Evolutionary conservation across 2,329 filamentous ascomycete genomes (phyloP).

Genomic region (Monilinia aucupariae): DNA sequence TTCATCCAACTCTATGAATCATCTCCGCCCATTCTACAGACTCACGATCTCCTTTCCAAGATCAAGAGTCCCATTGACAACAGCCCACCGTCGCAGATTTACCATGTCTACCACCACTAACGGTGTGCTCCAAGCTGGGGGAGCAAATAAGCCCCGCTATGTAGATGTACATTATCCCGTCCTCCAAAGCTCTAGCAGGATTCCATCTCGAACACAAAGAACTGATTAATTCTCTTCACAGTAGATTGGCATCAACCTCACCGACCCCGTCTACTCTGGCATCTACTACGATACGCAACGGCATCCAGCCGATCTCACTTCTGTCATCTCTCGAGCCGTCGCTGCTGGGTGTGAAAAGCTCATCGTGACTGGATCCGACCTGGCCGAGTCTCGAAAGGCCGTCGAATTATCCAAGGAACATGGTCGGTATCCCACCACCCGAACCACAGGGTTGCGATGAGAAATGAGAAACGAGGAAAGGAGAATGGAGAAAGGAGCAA

Average conservation of each 20-base stretch:
- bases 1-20: conserved; percentile 3
- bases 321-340: conserved; percentile 71
- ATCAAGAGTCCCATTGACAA: background rate
- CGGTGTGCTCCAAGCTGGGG: background rate
- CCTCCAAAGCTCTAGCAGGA: background rate
- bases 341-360: conserved; percentile 81
- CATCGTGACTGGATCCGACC: conserved; percentile 87
- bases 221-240: conserved; percentile 18
- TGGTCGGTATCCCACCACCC: conserved; percentile 47
- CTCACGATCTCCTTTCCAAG: background rate
- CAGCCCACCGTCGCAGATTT: background rate
- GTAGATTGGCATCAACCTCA: conserved; percentile 89
- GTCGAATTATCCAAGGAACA: conserved; percentile 68
- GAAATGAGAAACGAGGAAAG: background rate
- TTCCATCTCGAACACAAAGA: background rate
- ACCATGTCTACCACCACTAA: conserved; percentile 5
- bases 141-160: conserved; percentile 13
- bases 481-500: background rate
- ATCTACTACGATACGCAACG: conserved; percentile 72
- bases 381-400: conserved; percentile 70
- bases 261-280: conserved; percentile 85
- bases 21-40: background rate
- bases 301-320: conserved; percentile 68
- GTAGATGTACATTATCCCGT: conserved; percentile 15
- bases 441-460: background rate